Percentiles rank a stretch among this genome's conserved stretches.
Evolutionary conservation across 257 asterid genomes (phyloP).

Genomic region (Ilex asprella): DNA sequence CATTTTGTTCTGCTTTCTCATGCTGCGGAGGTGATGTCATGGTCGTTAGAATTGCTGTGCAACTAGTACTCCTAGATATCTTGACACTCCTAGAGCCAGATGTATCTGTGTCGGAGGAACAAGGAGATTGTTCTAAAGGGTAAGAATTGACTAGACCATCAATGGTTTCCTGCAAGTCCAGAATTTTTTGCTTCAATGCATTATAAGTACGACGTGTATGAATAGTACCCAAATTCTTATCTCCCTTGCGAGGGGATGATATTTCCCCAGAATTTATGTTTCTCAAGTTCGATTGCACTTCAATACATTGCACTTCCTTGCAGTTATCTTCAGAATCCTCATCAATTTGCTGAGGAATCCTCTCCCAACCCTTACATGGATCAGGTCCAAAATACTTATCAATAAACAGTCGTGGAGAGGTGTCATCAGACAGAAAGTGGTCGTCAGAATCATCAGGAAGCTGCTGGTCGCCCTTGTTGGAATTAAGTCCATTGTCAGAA

Average conservation of each 20-base stretch:
- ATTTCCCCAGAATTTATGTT: slow-evolving; percentile 5
- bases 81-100: slow-evolving; percentile 16
- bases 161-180: slow-evolving; percentile 6
- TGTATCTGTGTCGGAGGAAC: slow-evolving; percentile 31
- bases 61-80: slow-evolving; percentile 40
- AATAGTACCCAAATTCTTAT: slow-evolving; percentile 21
- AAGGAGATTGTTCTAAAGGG: slow-evolving; percentile 20
- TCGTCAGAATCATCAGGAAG: slow-evolving; percentile 53
- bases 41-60: slow-evolving; percentile 30
- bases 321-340: slow-evolving; percentile 34
- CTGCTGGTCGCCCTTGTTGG: slow-evolving; percentile 34
- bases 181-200: slow-evolving; percentile 4
- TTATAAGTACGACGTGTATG: background rate
- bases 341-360: slow-evolving; percentile 37
- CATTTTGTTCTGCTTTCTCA: slow-evolving; percentile 22
- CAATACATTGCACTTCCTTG: slow-evolving; percentile 67
- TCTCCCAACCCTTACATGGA: slow-evolving; percentile 87
- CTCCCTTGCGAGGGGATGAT: slow-evolving; percentile 24
- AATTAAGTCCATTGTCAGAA: slow-evolving; percentile 28
- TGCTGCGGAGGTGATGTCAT: slow-evolving; percentile 15
- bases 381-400: slow-evolving; percentile 96
- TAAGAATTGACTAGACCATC: slow-evolving; percentile 4
- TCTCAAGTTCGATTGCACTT: slow-evolving; percentile 23
- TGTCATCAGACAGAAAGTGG: slow-evolving; percentile 58
- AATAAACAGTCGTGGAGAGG: slow-evolving; percentile 62